Percentiles rank a stretch among this genome's conserved stretches.
Conservation (phyloP, 2,329 filamentous ascomycete species). For the Sclerotiophoma versabilis region DNA sequence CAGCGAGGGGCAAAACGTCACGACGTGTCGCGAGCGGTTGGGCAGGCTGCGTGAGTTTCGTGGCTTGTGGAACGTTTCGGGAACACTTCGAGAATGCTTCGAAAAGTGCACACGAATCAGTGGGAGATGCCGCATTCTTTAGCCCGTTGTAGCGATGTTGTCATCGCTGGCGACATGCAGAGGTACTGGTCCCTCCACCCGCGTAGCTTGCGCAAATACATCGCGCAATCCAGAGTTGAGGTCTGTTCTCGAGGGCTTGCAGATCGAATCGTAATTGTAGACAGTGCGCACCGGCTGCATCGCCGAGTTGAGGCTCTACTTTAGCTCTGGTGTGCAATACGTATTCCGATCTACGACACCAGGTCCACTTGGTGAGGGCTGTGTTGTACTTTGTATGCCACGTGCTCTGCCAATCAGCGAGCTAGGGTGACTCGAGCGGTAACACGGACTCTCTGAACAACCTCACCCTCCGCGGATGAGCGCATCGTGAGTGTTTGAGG, state of each 20-base stretch:
- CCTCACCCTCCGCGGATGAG: background rate
- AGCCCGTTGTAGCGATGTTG: background rate
- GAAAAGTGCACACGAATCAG: background rate
- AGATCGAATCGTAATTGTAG: conserved; percentile 4
- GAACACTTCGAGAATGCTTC: conserved; percentile 9
- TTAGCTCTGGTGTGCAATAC: background rate
- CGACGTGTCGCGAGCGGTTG: background rate
- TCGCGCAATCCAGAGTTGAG: too few relatives aligned
- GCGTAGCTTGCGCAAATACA: too few relatives aligned
- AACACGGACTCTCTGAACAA: background rate
- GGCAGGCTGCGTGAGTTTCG: background rate
- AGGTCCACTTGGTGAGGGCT: background rate
- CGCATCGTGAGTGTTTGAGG: background rate
- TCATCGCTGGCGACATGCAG: too few relatives aligned
- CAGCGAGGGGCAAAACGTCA: conserved; percentile 6
- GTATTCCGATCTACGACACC: conserved; percentile 3
- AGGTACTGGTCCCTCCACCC: too few relatives aligned
- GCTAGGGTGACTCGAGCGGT: background rate
- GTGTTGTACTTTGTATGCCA: background rate
- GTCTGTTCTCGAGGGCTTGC: too few relatives aligned
- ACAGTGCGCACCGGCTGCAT: background rate
- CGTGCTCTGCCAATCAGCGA: conserved; percentile 7
- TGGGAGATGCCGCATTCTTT: background rate
- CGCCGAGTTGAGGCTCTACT: conserved; percentile 15
- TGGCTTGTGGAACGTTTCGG: conserved; percentile 6